phyloP scores from a whole-genome alignment of 192 early-diverging fungal genomes.

The Diversispora eburnea region DNA sequence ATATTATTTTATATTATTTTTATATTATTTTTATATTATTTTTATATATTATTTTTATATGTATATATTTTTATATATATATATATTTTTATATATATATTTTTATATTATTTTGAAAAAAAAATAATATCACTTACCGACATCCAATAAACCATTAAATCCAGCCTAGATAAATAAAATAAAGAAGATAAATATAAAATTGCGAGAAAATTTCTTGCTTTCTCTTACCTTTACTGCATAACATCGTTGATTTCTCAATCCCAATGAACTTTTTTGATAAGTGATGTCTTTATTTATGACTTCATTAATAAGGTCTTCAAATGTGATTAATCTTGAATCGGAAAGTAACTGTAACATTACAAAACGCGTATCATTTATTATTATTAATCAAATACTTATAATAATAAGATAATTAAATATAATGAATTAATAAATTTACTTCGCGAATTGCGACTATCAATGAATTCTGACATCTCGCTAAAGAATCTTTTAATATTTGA shows the following conservation, averaged over 20 bases:
- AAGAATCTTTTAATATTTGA: conserved; percentile 34
- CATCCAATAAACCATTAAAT: conserved; percentile 81
- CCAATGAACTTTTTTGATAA: conserved; percentile 69
- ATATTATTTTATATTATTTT: no score
- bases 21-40: neutral
- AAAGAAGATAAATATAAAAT: neutral
- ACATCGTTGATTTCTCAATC: conserved; percentile 78
- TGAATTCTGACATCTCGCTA: conserved; percentile 37
- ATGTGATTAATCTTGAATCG: conserved; percentile 36
- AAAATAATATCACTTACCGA: conserved; percentile 47
- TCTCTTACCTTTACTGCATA: conserved; percentile 70
- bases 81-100: neutral
- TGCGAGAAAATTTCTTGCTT: neutral
- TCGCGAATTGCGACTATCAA: conserved; percentile 46
- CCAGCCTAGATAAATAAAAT: conserved; percentile 48
- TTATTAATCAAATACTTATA: no score
- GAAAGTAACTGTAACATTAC: conserved; percentile 30
- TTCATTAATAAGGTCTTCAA: conserved; percentile 52
- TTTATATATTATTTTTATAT: no score
- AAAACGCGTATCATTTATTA: no score
- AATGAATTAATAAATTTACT: conserved; percentile 9
- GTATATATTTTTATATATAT: neutral
- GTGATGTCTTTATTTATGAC: conserved; percentile 70
- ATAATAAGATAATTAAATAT: neutral
- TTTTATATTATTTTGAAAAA: no score